Evolutionary conservation across 2,329 filamentous ascomycete genomes (phyloP).

Genomic region (Hyphodiscus sp.): DNA sequence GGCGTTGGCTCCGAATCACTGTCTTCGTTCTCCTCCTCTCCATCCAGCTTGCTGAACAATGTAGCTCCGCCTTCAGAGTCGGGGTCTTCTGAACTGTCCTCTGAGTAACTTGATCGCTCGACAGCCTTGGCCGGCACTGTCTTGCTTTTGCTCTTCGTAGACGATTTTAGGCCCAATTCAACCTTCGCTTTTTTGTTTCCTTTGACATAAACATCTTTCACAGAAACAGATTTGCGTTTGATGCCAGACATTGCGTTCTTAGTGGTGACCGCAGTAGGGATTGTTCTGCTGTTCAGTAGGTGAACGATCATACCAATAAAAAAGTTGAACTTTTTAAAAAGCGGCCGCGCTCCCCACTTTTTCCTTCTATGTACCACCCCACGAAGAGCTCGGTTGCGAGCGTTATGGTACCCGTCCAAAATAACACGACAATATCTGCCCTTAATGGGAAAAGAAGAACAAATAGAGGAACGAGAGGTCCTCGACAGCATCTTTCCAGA

Average conservation of each 20-base stretch:
- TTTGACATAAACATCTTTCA: conserved; percentile 38
- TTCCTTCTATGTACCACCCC: background rate
- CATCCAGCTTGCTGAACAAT: conserved; percentile 10
- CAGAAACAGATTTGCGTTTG: conserved; percentile 50
- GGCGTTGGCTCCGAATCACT: conserved; percentile 32
- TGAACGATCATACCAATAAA: too few species aligned
- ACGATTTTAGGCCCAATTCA: conserved; percentile 12
- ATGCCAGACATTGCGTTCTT: conserved; percentile 41
- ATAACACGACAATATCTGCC: conserved; percentile 6
- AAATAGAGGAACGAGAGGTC: conserved; percentile 92
- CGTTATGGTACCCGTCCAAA: background rate
- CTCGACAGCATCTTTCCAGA: conserved; percentile 98
- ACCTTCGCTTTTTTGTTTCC: conserved; percentile 47
- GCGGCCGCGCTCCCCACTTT: conserved; percentile 7
- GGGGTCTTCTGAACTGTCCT: conserved; percentile 31
- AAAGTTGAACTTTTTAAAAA: conserved; percentile 8
- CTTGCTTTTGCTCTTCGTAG: conserved; percentile 23
- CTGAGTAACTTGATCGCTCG: conserved; percentile 32
- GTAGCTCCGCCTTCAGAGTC: conserved; percentile 31
- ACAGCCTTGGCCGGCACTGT: conserved; percentile 24
- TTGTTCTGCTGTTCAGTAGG: conserved; percentile 14
- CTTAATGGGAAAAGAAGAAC: conserved; percentile 74
- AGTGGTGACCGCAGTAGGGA: conserved; percentile 32
- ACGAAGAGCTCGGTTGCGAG: background rate
- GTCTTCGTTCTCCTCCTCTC: conserved; percentile 30